phyloP scores from a whole-genome alignment of 163 green algal genomes.

The Scenedesmus sp. region DNA sequence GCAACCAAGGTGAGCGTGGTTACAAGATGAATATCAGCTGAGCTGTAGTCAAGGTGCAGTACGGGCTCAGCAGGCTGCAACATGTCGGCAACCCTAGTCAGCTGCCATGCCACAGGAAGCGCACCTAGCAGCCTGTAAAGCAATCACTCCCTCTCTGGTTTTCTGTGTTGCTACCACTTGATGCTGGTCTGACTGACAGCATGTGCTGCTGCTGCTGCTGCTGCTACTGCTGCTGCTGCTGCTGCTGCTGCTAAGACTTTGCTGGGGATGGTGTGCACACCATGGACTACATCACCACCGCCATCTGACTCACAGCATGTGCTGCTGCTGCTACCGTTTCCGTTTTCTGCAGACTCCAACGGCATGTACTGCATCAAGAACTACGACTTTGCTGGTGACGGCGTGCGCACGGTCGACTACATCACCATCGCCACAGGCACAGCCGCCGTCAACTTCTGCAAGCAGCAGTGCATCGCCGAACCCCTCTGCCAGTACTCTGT shows the following conservation, averaged over 20 bases:
- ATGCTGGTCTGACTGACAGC: too few species aligned
- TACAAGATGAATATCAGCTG: too few species aligned
- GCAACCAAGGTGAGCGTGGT: conserved; percentile 30
- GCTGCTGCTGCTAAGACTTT: conserved; percentile 35
- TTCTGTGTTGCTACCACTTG: too few species aligned
- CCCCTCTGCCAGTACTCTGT: conserved; percentile 50
- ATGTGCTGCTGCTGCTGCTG: too few species aligned
- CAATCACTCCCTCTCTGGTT: too few species aligned
- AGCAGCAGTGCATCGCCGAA: conserved; percentile 41
- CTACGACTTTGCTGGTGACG: conserved; percentile 54
- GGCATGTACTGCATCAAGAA: conserved; percentile 51
- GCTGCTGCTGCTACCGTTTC: neutral
- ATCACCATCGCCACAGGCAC: conserved; percentile 45
- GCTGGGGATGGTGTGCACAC: conserved; percentile 44
- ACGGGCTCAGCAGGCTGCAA: too few species aligned
- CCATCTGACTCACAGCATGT: neutral
- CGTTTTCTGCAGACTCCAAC: conserved; percentile 34
- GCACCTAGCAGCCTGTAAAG: too few species aligned
- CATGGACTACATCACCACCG: conserved; percentile 48
- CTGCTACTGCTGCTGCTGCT: neutral
- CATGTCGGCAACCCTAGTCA: too few species aligned
- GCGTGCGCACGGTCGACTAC: conserved; percentile 41
- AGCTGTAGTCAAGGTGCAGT: too few species aligned
- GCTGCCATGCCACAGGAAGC: too few species aligned
- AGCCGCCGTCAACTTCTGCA: conserved; percentile 48